A percentile compares a stretch with the other conserved stretches of the same genome.
phyloP scores from a whole-genome alignment of 1,139 yeast genomes.

The Candida pseudoviswanathii region DNA sequence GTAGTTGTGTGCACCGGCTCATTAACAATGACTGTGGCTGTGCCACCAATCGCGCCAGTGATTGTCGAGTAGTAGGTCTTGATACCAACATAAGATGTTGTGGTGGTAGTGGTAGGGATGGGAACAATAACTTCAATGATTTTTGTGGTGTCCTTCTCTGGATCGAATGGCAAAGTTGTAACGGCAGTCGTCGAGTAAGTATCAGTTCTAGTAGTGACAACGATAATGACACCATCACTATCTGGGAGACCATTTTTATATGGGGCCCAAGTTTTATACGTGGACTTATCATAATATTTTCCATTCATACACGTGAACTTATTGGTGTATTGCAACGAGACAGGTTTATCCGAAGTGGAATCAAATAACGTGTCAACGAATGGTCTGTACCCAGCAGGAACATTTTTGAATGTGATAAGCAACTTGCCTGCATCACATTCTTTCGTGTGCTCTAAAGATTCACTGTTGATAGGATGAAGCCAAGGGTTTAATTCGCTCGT shows the following conservation, averaged over 20 bases:
- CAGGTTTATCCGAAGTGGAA: neutral
- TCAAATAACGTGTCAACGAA: slow-evolving; percentile 11
- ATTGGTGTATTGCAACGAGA: neutral
- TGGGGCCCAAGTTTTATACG: slow-evolving; percentile 9
- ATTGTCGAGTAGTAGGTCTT: slow-evolving; percentile 14
- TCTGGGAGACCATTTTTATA: slow-evolving; percentile 17
- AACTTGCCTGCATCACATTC: slow-evolving; percentile 18
- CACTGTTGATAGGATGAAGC: slow-evolving; percentile 19
- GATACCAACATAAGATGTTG: slow-evolving; percentile 17
- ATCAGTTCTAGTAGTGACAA: neutral
- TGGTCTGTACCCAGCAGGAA: slow-evolving; percentile 33
- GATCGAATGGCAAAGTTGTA: slow-evolving; percentile 21
- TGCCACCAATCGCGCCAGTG: slow-evolving; percentile 16
- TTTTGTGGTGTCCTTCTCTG: slow-evolving; percentile 18
- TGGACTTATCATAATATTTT: neutral
- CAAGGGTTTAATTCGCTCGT: slow-evolving; percentile 24
- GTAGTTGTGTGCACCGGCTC: slow-evolving; percentile 17
- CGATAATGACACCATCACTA: slow-evolving; percentile 19
- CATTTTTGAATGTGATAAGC: slow-evolving; percentile 18
- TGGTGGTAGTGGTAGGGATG: slow-evolving; percentile 17
- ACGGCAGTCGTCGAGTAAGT: slow-evolving; percentile 15
- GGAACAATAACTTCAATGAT: slow-evolving; percentile 23
- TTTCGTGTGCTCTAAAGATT: slow-evolving; percentile 11
- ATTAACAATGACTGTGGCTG: slow-evolving; percentile 21
- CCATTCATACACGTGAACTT: neutral